phyloP scores from a whole-genome alignment of 2,329 filamentous ascomycete genomes.

The Grosmannia penicillata region DNA sequence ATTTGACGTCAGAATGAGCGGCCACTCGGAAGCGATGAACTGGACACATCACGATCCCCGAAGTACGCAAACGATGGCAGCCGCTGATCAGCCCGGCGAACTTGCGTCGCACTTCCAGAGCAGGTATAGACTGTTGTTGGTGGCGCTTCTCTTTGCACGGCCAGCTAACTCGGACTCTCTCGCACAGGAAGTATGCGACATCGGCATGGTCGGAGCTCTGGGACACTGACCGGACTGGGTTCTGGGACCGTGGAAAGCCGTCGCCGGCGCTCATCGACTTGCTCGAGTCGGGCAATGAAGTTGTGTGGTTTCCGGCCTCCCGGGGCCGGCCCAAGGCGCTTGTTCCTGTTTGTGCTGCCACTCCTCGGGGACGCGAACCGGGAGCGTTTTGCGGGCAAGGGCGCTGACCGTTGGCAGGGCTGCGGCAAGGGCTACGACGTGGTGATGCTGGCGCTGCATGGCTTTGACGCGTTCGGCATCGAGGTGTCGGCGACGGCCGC shows the following conservation, averaged over 20 bases:
- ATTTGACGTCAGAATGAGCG: too few relatives aligned
- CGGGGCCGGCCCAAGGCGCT: not conserved
- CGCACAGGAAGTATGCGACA: not conserved
- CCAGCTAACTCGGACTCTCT: too few relatives aligned
- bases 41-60: too few relatives aligned
- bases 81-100: too few relatives aligned
- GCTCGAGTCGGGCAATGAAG: not conserved
- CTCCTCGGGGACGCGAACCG: not conserved
- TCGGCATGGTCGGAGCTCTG: not conserved
- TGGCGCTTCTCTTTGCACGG: too few relatives aligned
- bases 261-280: slow-evolving; percentile 1
- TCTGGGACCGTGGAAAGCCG: slow-evolving; percentile 1
- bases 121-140: too few relatives aligned
- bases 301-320: not conserved
- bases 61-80: too few relatives aligned
- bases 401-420: slow-evolving; percentile 18
- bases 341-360: not conserved
- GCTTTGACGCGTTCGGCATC: slow-evolving; percentile 46
- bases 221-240: not conserved
- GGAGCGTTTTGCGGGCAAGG: not conserved
- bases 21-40: too few relatives aligned
- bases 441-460: slow-evolving; percentile 42
- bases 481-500: slow-evolving; percentile 29
- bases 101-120: not conserved
- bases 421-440: slow-evolving; percentile 53